Percentiles rank a stretch among this genome's conserved stretches.
These are phyloP conservation scores for Afroboletus lepidellus DNA, from an alignment of 1,284 basidiomycete genomes.

Conservation along the genomic window DNA sequence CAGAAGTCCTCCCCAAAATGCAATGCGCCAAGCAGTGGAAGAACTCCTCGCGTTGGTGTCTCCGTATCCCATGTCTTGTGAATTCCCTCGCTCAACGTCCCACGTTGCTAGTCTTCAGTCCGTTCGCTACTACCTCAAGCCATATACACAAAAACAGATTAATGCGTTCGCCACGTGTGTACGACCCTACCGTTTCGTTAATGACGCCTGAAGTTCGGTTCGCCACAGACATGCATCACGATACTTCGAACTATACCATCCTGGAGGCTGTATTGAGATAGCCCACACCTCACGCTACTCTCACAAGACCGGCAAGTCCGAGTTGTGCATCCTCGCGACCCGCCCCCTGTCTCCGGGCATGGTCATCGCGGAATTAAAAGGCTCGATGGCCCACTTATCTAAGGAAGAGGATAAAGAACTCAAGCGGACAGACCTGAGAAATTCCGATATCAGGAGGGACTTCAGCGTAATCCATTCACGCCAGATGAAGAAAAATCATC, in stretches of 20 bases:
- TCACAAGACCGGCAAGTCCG: constrained; percentile 83
- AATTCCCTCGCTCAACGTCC: constrained; percentile 20
- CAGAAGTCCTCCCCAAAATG: constrained; percentile 53
- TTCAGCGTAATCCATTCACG: constrained; percentile 91
- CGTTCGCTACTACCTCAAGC: constrained; percentile 71
- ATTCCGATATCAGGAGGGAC: constrained; percentile 76
- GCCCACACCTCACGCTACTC: constrained; percentile 84
- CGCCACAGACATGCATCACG: constrained; percentile 73
- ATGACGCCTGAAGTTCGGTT: constrained; percentile 28
- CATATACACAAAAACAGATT: constrained; percentile 74
- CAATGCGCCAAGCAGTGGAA: constrained; percentile 67
- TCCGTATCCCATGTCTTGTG: constrained; percentile 4
- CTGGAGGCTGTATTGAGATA: constrained; percentile 81
- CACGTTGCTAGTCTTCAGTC: constrained; percentile 53
- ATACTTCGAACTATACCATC: constrained; percentile 81
- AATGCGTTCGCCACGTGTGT: constrained; percentile 85
- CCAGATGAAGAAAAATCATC: constrained; percentile 87
- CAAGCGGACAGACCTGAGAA: constrained; percentile 67
- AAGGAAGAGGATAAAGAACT: constrained; percentile 81
- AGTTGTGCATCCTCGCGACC: constrained; percentile 87
- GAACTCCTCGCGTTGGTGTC: constrained; percentile 65
- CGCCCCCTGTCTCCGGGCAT: constrained; percentile 66
- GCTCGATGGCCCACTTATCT: constrained; percentile 82
- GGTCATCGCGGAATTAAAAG: constrained; percentile 79
- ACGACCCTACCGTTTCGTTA: constrained; percentile 32